A percentile compares a stretch with the other conserved stretches of the same genome.
These are phyloP conservation scores for Cyclostephanos tholiformis DNA, from an alignment of 108 stramenopile species.

Conservation along the genomic window DNA sequence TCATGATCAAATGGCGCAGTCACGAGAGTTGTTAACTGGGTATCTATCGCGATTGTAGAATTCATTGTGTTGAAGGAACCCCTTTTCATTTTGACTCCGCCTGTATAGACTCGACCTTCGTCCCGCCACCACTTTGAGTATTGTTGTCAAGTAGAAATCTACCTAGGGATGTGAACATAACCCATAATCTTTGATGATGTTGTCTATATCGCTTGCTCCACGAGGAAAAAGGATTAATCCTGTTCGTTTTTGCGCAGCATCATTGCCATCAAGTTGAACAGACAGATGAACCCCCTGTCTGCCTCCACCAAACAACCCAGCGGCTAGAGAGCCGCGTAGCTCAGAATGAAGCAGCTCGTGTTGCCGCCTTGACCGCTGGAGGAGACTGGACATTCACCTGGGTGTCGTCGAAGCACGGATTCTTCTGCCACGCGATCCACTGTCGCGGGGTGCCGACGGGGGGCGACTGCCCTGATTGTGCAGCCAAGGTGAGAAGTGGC, in stretches of 20 bases:
- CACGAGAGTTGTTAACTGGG: constrained; percentile 2
- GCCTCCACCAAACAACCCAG: too few species aligned
- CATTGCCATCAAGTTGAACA: constrained; percentile 17
- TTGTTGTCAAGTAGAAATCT: constrained; percentile 32
- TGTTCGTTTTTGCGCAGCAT: constrained; percentile 30
- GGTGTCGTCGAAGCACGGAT: too few species aligned
- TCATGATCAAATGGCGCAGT: constrained; percentile 24
- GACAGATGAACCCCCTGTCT: not conserved
- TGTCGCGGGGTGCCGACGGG: too few species aligned
- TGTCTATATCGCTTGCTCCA: constrained; percentile 47
- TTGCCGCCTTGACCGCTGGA: too few species aligned
- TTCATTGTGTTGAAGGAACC: constrained; percentile 17
- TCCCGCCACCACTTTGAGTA: constrained; percentile 17
- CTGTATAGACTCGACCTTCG: constrained; percentile 8
- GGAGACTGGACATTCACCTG: too few species aligned
- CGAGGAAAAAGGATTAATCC: constrained; percentile 25
- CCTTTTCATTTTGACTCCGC: constrained; percentile 34
- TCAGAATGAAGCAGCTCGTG: too few species aligned
- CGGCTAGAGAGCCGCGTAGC: too few species aligned
- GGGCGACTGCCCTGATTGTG: too few species aligned
- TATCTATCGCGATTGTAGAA: not conserved
- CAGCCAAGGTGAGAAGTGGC: too few species aligned
- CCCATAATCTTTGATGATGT: not conserved
- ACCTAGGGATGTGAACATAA: constrained; percentile 17
- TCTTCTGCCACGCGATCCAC: too few species aligned